phyloP scores from a whole-genome alignment of 129 eudicot species.

The Oenanthe sinensis region DNA sequence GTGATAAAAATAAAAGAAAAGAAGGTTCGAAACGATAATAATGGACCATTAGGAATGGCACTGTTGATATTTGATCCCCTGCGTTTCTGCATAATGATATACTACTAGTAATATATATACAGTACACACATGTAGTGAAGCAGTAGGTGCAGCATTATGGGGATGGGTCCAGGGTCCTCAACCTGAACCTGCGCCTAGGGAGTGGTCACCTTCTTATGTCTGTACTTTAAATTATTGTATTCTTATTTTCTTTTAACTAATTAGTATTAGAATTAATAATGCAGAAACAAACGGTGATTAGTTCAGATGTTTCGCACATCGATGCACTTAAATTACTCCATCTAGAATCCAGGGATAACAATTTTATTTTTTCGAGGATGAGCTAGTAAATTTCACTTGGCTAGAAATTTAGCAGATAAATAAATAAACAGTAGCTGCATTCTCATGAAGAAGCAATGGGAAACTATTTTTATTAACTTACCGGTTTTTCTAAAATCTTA shows the following conservation, averaged over 20 bases:
- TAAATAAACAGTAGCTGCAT: not conserved
- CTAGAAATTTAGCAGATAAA: no score
- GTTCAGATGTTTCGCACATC: not conserved
- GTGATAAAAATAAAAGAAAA: constrained; percentile 1
- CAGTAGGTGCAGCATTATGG: constrained; percentile 7
- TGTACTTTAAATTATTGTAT: not conserved
- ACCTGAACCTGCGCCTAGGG: constrained; percentile 5
- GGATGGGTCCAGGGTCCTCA: constrained; percentile 8
- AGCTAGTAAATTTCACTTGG: no score
- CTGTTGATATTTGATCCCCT: not conserved
- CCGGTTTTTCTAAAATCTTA: no score
- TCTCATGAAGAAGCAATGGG: not conserved
- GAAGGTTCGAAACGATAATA: constrained; percentile 5
- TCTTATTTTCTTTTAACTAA: not conserved
- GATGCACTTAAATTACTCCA: not conserved
- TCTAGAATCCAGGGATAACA: not conserved
- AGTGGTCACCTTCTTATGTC: constrained; percentile 7
- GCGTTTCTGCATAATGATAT: not conserved
- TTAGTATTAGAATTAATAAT: not conserved
- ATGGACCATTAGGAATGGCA: constrained; percentile 7
- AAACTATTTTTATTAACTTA: no score
- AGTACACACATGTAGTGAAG: not conserved
- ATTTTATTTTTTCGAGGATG: not conserved
- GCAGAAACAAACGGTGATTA: not conserved
- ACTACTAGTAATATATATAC: no score